Evolutionary conservation across 2,329 filamentous ascomycete species (phyloP).

Genomic region (Pseudopithomyces chartarum): DNA sequence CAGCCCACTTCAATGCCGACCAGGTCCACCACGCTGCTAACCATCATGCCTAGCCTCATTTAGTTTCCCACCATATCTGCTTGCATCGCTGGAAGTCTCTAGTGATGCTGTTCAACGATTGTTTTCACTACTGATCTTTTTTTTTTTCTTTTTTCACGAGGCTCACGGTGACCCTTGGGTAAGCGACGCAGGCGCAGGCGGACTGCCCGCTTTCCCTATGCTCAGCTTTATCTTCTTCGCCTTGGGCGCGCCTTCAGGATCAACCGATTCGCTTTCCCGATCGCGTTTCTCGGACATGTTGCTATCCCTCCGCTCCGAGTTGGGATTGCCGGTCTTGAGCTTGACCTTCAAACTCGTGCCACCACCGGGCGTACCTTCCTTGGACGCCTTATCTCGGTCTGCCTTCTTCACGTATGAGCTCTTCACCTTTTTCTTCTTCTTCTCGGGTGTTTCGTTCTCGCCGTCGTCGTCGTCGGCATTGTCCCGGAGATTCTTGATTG

Average conservation of each 20-base stretch:
- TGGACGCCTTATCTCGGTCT: slow-evolving; percentile 38
- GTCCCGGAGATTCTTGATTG: slow-evolving; percentile 35
- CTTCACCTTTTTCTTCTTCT: slow-evolving; percentile 57
- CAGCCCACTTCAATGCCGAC: neutral
- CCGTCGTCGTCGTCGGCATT: slow-evolving; percentile 40
- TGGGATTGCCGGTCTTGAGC: slow-evolving; percentile 30
- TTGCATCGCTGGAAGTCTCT: neutral
- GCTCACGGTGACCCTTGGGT: neutral
- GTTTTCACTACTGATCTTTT: neutral
- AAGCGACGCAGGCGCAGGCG: slow-evolving; percentile 4
- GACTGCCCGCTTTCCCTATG: slow-evolving; percentile 22
- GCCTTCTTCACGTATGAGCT: slow-evolving; percentile 47
- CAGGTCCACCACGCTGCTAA: neutral
- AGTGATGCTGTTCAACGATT: neutral
- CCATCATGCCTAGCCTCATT: neutral
- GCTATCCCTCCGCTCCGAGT: slow-evolving; percentile 36
- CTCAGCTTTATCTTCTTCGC: slow-evolving; percentile 47
- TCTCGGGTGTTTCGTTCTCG: slow-evolving; percentile 51
- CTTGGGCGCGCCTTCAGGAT: slow-evolving; percentile 33
- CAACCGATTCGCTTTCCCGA: slow-evolving; percentile 37
- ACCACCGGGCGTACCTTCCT: slow-evolving; percentile 16
- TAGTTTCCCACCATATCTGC: neutral
- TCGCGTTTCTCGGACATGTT: slow-evolving; percentile 36
- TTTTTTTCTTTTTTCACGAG: too few relatives aligned
- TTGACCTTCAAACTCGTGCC: slow-evolving; percentile 38